phyloP scores from a whole-genome alignment of 345 rosid genomes.

The Salix purpurea region DNA sequence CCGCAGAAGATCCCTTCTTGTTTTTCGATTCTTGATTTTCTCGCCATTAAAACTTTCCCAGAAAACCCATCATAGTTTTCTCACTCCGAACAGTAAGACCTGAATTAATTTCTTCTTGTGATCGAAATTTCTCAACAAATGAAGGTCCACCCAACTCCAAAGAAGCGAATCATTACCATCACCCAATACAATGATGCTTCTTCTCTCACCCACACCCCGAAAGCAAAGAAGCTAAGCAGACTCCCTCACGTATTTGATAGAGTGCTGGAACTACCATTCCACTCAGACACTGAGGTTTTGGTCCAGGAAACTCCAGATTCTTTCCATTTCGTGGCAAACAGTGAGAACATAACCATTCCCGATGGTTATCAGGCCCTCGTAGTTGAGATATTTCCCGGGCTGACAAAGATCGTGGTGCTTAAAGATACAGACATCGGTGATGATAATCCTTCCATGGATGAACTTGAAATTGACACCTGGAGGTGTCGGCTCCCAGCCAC shows the following conservation, averaged over 20 bases:
- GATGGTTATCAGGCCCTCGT: neutral
- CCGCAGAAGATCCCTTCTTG: no score
- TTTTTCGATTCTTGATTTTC: no score
- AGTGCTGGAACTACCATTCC: slow-evolving; percentile 26
- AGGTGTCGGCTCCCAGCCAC: slow-evolving; percentile 22
- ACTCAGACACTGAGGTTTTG: slow-evolving; percentile 14
- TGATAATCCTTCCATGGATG: neutral
- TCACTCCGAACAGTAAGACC: no score
- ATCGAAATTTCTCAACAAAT: neutral
- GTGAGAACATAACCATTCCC: neutral
- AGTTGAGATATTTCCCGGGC: slow-evolving; percentile 16
- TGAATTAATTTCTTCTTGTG: neutral
- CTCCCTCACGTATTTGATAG: slow-evolving; percentile 21
- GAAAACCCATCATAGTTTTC: no score
- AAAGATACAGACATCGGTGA: neutral
- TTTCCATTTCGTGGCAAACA: slow-evolving; percentile 9
- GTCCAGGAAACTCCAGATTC: slow-evolving; percentile 16
- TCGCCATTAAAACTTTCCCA: no score
- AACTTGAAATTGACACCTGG: neutral
- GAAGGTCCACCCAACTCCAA: slow-evolving; percentile 8
- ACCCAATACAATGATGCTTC: neutral
- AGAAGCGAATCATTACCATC: neutral
- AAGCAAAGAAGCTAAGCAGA: slow-evolving; percentile 13
- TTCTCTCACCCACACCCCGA: neutral
- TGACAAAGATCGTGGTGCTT: slow-evolving; percentile 15